A percentile compares a stretch with the other conserved stretches of the same genome.
These are phyloP conservation scores for Ganoderma sinense DNA, from an alignment of 1,284 basidiomycete genomes.

Conservation along the genomic window DNA sequence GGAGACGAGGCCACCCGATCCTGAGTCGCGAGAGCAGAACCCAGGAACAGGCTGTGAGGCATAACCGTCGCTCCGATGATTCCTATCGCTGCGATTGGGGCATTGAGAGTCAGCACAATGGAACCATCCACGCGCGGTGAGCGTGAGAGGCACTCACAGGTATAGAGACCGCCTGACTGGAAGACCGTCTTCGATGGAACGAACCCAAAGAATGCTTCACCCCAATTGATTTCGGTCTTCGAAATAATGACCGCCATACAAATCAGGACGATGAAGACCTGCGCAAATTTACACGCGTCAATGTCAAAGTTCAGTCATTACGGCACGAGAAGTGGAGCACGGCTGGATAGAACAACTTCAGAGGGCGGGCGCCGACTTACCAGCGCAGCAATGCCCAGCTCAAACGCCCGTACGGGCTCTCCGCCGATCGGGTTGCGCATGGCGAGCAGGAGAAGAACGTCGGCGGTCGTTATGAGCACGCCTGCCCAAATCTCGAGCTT, in stretches of 20 bases:
- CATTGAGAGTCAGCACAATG: neutral
- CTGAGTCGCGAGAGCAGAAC: conserved; percentile 85
- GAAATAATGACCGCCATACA: conserved; percentile 87
- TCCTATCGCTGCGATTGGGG: conserved; percentile 67
- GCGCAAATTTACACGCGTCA: conserved; percentile 3
- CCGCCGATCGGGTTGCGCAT: conserved; percentile 66
- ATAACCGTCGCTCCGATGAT: conserved; percentile 86
- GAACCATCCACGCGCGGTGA: conserved; percentile 9
- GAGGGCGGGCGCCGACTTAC: conserved; percentile 41
- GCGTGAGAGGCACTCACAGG: conserved; percentile 55
- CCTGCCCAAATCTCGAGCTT: conserved; percentile 81
- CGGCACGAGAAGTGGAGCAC: neutral
- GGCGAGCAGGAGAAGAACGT: conserved; percentile 82
- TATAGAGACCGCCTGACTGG: conserved; percentile 75
- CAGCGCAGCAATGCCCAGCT: conserved; percentile 69
- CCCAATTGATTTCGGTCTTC: conserved; percentile 81
- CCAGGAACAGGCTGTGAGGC: conserved; percentile 93
- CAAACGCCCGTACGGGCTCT: conserved; percentile 76
- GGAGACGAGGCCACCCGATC: conserved; percentile 57
- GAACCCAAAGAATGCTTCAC: conserved; percentile 82
- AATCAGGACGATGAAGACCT: conserved; percentile 84
- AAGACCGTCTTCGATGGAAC: conserved; percentile 79
- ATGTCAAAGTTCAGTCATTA: conserved; percentile 6
- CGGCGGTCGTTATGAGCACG: conserved; percentile 84
- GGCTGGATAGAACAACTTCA: neutral